phyloP scores from a whole-genome alignment of 352 stramenopile species.

The Phytophthora meadii region DNA sequence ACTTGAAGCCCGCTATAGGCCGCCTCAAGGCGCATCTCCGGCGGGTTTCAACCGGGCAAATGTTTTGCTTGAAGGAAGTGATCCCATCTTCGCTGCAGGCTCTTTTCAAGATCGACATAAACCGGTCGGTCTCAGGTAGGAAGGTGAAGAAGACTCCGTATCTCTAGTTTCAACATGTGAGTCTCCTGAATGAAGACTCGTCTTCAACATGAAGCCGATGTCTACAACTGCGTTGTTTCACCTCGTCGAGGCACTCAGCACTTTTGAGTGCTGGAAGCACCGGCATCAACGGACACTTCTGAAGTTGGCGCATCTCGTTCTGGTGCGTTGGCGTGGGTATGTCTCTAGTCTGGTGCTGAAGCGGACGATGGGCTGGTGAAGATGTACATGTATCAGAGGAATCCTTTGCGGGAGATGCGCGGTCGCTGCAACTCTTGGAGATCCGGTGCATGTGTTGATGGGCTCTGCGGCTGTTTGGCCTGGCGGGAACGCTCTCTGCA shows the following conservation, averaged over 20 bases:
- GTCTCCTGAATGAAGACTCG: background rate
- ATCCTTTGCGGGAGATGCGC: background rate
- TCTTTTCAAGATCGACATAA: conserved; percentile 30
- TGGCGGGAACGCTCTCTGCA: conserved; percentile 21
- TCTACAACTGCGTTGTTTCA: background rate
- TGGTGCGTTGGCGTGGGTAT: conserved; percentile 25
- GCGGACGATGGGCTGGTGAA: background rate
- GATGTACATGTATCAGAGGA: conserved; percentile 3
- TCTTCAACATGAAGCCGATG: conserved; percentile 7
- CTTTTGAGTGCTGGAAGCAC: background rate
- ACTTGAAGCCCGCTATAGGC: background rate
- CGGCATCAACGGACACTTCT: conserved; percentile 6
- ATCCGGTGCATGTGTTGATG: conserved; percentile 25
- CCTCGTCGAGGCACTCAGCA: background rate
- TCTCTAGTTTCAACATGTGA: conserved; percentile 5
- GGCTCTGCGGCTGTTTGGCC: conserved; percentile 10
- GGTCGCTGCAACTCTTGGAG: background rate
- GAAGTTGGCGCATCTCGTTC: conserved; percentile 28
- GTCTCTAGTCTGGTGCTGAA: conserved; percentile 21
- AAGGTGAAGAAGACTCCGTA: conserved; percentile 13
- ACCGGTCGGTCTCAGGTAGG: conserved; percentile 17
- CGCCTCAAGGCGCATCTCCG: background rate
- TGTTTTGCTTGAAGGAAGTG: background rate
- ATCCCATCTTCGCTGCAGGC: conserved; percentile 29
- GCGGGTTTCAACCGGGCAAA: background rate